Conservation (phyloP, 2,329 filamentous ascomycete genomes). For the Passalora sequoiae region DNA sequence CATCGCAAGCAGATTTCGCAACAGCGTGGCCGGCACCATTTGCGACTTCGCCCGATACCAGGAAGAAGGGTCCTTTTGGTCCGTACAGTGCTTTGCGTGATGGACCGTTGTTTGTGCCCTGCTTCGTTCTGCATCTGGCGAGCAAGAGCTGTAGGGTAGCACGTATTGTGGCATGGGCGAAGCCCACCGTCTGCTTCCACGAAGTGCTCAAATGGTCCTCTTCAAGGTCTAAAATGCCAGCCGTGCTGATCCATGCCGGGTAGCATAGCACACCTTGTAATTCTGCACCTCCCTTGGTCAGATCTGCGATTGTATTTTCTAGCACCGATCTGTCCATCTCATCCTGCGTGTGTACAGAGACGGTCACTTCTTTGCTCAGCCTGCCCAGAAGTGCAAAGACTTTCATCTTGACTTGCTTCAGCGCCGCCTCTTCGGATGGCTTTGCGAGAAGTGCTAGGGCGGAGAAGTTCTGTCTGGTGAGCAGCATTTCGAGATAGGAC, state of each 20-base stretch:
- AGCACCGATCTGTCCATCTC: constrained; percentile 20
- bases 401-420: constrained; percentile 26
- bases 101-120: constrained; percentile 4
- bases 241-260: constrained; percentile 12
- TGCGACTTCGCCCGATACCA: constrained; percentile 14
- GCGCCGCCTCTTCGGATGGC: constrained; percentile 15
- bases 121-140: background rate
- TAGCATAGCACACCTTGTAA: constrained; percentile 28
- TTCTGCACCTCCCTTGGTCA: constrained; percentile 10
- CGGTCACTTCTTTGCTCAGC: constrained; percentile 23
- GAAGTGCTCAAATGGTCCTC: constrained; percentile 16
- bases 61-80: constrained; percentile 19
- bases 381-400: constrained; percentile 21
- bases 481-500: constrained; percentile 19
- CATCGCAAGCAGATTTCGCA: constrained; percentile 15
- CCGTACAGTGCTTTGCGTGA: background rate
- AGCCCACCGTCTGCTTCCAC: constrained; percentile 25
- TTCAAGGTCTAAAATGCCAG: constrained; percentile 18
- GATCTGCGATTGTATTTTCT: constrained; percentile 12
- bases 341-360: constrained; percentile 19
- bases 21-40: constrained; percentile 11
- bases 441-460: constrained; percentile 13
- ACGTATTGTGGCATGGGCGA: constrained; percentile 22
- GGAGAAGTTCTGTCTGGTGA: constrained; percentile 16
- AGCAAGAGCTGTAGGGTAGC: constrained; percentile 9